phyloP scores from a whole-genome alignment of 73 alveolate species.

The Paramecium sexaurelia region DNA sequence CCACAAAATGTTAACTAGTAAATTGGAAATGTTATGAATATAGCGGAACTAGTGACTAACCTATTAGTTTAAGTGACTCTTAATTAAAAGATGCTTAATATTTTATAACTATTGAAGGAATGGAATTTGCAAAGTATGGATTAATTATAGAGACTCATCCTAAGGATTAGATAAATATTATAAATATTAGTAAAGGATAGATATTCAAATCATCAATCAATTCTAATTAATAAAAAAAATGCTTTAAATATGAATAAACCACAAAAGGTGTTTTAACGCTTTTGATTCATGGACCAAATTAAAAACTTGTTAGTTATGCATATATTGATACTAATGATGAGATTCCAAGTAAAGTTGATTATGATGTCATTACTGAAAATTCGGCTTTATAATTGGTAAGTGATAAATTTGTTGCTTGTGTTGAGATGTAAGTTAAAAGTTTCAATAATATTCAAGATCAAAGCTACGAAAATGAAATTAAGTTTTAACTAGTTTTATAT shows the following conservation, averaged over 20 bases:
- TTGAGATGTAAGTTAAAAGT: background rate
- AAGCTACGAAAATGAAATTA: background rate
- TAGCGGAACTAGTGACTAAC: background rate
- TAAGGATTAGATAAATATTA: background rate
- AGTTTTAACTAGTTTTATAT: background rate
- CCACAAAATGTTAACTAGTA: conserved; percentile 27
- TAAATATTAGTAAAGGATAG: background rate
- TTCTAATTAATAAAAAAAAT: conserved; percentile 18
- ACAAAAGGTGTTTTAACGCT: background rate
- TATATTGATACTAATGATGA: conserved; percentile 8
- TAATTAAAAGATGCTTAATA: background rate
- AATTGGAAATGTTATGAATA: background rate
- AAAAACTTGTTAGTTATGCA: background rate
- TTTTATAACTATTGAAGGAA: conserved; percentile 5
- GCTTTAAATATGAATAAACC: background rate
- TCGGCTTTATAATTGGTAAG: background rate
- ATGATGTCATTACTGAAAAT: background rate
- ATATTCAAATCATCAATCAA: background rate
- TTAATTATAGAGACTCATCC: background rate
- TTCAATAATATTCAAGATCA: background rate
- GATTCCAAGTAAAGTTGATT: background rate
- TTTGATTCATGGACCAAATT: conserved; percentile 12
- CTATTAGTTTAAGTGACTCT: background rate
- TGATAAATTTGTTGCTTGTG: conserved; percentile 3
- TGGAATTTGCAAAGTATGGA: background rate